Base-by-base conservation (phyloP, 2,329 filamentous ascomycete species). In the Mycogone perniciosa region DNA sequence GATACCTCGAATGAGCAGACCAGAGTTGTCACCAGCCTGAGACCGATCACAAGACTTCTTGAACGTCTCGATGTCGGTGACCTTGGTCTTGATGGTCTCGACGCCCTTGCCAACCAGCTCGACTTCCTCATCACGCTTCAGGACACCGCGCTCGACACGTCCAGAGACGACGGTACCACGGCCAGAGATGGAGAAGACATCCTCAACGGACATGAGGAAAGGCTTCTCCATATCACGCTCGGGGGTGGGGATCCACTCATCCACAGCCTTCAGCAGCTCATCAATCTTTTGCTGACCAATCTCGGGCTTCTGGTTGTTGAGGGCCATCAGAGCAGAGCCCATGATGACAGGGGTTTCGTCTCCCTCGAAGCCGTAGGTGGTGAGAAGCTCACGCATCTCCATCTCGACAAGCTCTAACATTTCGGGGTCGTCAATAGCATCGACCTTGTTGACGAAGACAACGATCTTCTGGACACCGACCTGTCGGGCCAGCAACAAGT, bases 391-490 rank as follows among this genome's bases (percentile, higher is more conserved):
- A 67, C 93, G 89, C 93, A 99, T 99, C 79, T 99, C 93, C 87
- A 99, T 95, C 82, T 99, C 93, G 69, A 99, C 93, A 54, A 99
- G 88, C 77, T 99, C 93, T 84, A 99, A 82, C 93, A 99, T 99
- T 76, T 99, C 93, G 56, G 89, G 88, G 77, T 99, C 93, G 62
- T 97, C 92, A 57, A 99, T 84, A 59, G 90, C 89, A 71, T 99
- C 93, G 69, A 97, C 82, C 82, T 99, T 99, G 88, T 99, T 99
- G 74, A 99, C 93, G 71, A 99, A 99, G 62, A 99, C 95, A 59
- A 99, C 93, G 60, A 97, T 92, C 75, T 85, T 89, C 80, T 97
- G 89, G 60, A 99, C 89, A 81, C 93, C 93, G 67, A 99, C 92
- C 77, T 99, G 93, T 62, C 93, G 90, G 69, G 93, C 93, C 57